Evolutionary conservation across 495 filamentous ascomycete species (phyloP), one percentile per base, ranked within the genome.

Genomic region (Lasiosphaeris hirsuta): DNA sequence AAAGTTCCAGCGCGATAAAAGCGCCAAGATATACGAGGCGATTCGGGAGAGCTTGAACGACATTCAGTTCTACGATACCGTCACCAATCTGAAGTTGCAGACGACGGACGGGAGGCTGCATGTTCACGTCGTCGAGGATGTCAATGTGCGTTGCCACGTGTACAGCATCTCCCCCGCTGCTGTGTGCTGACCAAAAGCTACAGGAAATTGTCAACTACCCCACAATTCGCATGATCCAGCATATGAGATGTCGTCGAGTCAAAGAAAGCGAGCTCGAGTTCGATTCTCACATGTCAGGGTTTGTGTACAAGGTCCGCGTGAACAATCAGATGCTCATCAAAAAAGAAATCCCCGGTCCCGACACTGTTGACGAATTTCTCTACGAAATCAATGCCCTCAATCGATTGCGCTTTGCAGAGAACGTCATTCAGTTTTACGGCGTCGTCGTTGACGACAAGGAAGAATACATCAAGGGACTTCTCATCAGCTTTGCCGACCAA

Each of bases 81-180:
- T 97, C 34, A 98, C 95, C 15, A 98, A 98, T 66, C 80, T 98
- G 44, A 97, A 96, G 69, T 78, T 98, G 13, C 86, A 96, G 69
- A 98, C 94, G 1, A 86, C 83, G 39, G 90, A 96, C 43, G 90
- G 90, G 23, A 84, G 91, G 46, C 77, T 98, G 47, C 94, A 98
- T 72, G 92, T 98, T 17, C 94, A 97, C 69, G 94, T 98, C 45
- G 95, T 93, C n/a, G 94, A 97, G 69, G 94, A 98, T 71, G 82
- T 91, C 46, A 94, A 97, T 67, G 77, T 80, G 63, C 19, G 76
- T 73, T 53, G 15, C 56, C 10, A 44, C 34, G 19, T 14, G 10
- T 14, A 10, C 34, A 44, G 23, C n/a, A 43, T 13, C 45, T 5
- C 23, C 23, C 23, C 23, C 23, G 23, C 35, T 56, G 40, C 9